Evolutionary conservation across 1,284 basidiomycete genomes (phyloP).

Genomic region (Polyporus tsugae): DNA sequence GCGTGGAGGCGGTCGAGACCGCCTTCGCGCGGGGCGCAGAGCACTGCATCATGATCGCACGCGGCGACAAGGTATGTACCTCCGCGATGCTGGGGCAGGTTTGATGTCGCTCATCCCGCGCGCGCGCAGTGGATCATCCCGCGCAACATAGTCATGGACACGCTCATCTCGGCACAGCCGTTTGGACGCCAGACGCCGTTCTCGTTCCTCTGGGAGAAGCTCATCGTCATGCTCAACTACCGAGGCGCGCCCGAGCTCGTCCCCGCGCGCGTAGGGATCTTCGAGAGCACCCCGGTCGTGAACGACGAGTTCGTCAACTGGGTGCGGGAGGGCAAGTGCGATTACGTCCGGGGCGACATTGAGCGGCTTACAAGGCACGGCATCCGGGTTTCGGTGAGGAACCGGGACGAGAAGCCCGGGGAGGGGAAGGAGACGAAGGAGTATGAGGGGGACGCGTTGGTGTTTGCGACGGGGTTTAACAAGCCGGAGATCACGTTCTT

Average conservation of each 20-base stretch:
- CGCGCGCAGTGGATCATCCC: constrained; percentile 60
- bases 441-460: constrained; percentile 61
- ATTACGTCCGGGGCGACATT: constrained; percentile 65
- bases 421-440: constrained; percentile 42
- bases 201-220: constrained; percentile 60
- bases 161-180: constrained; percentile 61
- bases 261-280: constrained; percentile 52
- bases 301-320: constrained; percentile 64
- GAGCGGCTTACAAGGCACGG: constrained; percentile 53
- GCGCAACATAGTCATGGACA: constrained; percentile 62
- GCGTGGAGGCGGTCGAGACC: constrained; percentile 69
- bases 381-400: constrained; percentile 47
- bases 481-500: constrained; percentile 65
- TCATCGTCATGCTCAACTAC: constrained; percentile 62
- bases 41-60: constrained; percentile 55
- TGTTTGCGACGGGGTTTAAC: constrained; percentile 70
- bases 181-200: constrained; percentile 65
- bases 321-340: constrained; percentile 56
- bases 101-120: not conserved
- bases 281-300: constrained; percentile 62
- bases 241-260: constrained; percentile 57
- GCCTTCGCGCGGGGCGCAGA: constrained; percentile 55
- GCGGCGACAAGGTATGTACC: constrained; percentile 43
- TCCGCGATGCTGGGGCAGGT: not conserved
- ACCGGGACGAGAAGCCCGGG: constrained; percentile 41